Percentiles rank a stretch among this genome's conserved stretches.
These are phyloP conservation scores for Heterobasidion occidentale DNA, from an alignment of 1,284 basidiomycete species.

Conservation along the genomic window DNA sequence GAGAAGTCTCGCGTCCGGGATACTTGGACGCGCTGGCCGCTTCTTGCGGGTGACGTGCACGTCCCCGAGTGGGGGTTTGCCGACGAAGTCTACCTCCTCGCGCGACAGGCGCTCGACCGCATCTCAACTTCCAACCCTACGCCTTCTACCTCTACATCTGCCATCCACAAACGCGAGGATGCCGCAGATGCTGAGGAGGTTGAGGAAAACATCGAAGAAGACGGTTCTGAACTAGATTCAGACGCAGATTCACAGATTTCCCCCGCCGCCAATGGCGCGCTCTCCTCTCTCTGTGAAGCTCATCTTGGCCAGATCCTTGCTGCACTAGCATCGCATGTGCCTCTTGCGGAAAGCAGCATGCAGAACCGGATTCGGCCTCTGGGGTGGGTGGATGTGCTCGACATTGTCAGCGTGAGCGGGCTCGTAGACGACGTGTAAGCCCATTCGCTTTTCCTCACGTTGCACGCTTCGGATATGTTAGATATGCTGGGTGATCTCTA, in stretches of 20 bases:
- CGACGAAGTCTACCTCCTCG: conserved; percentile 46
- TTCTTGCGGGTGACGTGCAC: conserved; percentile 45
- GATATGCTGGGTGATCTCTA: not conserved
- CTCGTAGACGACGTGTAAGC: conserved; percentile 34
- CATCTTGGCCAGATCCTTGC: conserved; percentile 38
- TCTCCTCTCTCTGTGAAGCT: conserved; percentile 27
- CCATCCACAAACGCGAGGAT: not conserved
- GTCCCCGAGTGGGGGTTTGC: conserved; percentile 52
- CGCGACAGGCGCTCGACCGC: conserved; percentile 17
- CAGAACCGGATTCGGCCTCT: conserved; percentile 45
- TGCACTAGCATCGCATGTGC: conserved; percentile 36
- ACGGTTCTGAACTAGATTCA: not conserved
- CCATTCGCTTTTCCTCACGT: not conserved
- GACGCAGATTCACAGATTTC: conserved; percentile 11
- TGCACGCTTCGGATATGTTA: not conserved
- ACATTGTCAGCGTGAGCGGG: conserved; percentile 30
- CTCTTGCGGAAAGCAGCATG: conserved; percentile 36
- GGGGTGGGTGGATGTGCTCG: conserved; percentile 41
- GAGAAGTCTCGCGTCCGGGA: conserved; percentile 20
- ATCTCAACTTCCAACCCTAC: conserved; percentile 21
- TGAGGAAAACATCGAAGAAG: conserved; percentile 9
- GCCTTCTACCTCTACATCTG: conserved; percentile 17
- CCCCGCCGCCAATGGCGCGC: conserved; percentile 10
- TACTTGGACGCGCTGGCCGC: conserved; percentile 62
- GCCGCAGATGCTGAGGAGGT: conserved; percentile 15